Evolutionary conservation across 2,329 filamentous ascomycete genomes (phyloP).

Genomic region (Aspergillus proliferans): DNA sequence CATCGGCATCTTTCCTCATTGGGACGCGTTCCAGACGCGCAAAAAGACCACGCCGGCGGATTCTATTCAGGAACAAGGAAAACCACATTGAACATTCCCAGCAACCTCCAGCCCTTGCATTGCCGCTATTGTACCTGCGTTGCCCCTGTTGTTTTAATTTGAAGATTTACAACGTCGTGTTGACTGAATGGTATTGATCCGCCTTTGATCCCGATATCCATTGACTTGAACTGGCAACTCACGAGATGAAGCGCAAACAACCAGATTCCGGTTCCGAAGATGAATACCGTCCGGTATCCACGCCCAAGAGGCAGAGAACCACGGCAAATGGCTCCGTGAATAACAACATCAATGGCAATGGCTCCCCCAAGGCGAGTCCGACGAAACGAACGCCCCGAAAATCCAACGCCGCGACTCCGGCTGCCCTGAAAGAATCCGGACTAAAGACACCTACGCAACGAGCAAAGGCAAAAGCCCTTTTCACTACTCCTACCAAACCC

Average conservation of each 20-base stretch:
- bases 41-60: conserved; percentile 5
- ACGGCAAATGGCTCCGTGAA: conserved; percentile 22
- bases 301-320: conserved; percentile 34
- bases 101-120: not conserved
- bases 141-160: not conserved
- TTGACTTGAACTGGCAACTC: not conserved
- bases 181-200: conserved; percentile 26
- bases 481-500: conserved; percentile 36
- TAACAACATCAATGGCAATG: conserved; percentile 23
- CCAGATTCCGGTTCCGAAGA: conserved; percentile 30
- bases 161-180: not conserved
- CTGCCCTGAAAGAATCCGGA: conserved; percentile 27
- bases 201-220: conserved; percentile 2
- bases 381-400: conserved; percentile 30
- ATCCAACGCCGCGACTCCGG: conserved; percentile 18
- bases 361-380: conserved; percentile 17
- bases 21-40: conserved; percentile 14
- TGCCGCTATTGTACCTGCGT: not conserved
- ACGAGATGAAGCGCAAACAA: conserved; percentile 39
- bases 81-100: conserved; percentile 7
- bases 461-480: conserved; percentile 30
- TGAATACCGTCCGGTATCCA: conserved; percentile 28
- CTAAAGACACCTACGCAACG: conserved; percentile 34
- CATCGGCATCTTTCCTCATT: conserved; percentile 11
- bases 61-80: no score